Base-by-base conservation (phyloP, 495 filamentous ascomycete species). In the Hypoxylon fragiforme region DNA sequence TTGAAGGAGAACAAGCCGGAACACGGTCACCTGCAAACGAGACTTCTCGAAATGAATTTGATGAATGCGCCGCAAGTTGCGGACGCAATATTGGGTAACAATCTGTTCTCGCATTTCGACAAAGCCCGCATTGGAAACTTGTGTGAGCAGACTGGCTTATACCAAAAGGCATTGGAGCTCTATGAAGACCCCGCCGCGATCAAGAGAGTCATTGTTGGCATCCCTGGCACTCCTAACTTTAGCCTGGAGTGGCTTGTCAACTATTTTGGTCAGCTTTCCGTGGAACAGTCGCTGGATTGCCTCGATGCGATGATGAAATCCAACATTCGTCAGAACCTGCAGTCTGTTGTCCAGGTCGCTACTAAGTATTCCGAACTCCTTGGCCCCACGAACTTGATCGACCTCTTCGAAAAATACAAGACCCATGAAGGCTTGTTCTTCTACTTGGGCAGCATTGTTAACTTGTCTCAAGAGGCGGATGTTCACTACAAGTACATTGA, bases 401-500 rank as follows among this genome's bases (percentile, higher is more conserved):
- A 94, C 54, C 83, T 99, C 2, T 85, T 99, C 46, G 95, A 99
- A 76, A 96, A 92, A 72, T 95, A 97, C 76, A 89, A 92, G 66
- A 97, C 92, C 22, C 85, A 89, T 21, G 94, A 99, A 71, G 94
- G 94, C 68, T 83, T 99, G 12, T 99, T 94, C 81, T 96, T 92
- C 78, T 99, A 96, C 74, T 83, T 99, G 44, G 92, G 92, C 43
- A 94, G 91, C 66, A 92, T 99, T 57, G 94, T 99, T 73, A 99
- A 99, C 68, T 74, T 99, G 18, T 95, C 89, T 54, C 89, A 97
- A 71, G 95, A 99, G 64, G 74, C 86, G 16, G 95, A 99, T 64
- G 94, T 99, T 32, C 85, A 90, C 70, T 99, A 96, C 85, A 99
- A 99, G 79, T 99, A 99, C 71, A 95, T 99, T 44, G 91, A 97